phyloP scores from a whole-genome alignment of 176 grass and related monocot genomes.

The Cymbopogon citratus region DNA sequence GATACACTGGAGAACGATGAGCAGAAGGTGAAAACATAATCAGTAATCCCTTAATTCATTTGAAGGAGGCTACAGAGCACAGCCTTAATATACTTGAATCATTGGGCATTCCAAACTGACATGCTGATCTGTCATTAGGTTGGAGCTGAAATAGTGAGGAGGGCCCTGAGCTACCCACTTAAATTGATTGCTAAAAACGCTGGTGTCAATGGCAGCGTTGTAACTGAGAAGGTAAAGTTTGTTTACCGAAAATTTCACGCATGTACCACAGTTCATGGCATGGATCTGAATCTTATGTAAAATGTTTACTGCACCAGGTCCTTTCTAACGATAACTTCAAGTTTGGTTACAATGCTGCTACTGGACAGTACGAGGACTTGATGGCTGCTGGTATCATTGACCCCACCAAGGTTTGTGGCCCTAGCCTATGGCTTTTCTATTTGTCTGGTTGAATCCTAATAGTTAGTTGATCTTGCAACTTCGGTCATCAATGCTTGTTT shows the following conservation, averaged over 20 bases:
- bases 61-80: no score
- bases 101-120: no score
- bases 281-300: neutral
- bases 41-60: no score
- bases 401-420: constrained; percentile 79
- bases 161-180: no score
- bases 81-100: no score
- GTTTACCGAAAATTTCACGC: neutral
- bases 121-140: no score
- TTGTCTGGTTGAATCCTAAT: neutral
- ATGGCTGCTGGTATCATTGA: constrained; percentile 99
- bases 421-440: neutral
- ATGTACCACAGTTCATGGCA: neutral
- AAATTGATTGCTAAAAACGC: no score
- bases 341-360: constrained; percentile 89
- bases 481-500: neutral
- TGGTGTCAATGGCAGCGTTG: no score
- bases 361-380: constrained; percentile 91
- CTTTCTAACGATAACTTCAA: constrained; percentile 75
- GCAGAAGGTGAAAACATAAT: no score
- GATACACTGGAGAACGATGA: no score
- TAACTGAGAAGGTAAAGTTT: no score
- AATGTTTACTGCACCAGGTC: constrained; percentile 45
- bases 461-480: neutral
- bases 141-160: no score